These are phyloP conservation scores for Climacium dendroides DNA, from an alignment of 225 moss, liverwort and hornwort species.

Conservation along the genomic window DNA sequence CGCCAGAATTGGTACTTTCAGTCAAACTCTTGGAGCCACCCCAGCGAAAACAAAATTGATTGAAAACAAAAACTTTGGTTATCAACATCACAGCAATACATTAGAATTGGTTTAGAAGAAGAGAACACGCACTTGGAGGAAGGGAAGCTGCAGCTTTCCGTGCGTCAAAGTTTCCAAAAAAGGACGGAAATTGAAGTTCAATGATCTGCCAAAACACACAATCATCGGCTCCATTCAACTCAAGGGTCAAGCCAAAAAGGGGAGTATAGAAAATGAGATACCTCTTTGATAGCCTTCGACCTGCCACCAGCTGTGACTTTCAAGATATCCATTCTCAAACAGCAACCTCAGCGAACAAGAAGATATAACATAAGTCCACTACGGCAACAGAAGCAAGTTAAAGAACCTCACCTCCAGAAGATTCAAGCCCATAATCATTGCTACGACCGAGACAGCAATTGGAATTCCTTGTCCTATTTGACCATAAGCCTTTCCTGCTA, in stretches of 20 bases:
- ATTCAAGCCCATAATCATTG: slow-evolving; percentile 96
- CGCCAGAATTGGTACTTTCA: neutral
- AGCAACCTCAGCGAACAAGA: neutral
- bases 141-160: slow-evolving; percentile 82
- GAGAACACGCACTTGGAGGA: slow-evolving; percentile 53
- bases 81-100: neutral
- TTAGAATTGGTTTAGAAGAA: neutral
- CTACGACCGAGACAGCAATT: slow-evolving; percentile 79
- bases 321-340: neutral
- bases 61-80: neutral
- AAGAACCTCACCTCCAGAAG: slow-evolving; percentile 63
- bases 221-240: neutral
- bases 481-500: slow-evolving; percentile 97
- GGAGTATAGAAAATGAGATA: neutral
- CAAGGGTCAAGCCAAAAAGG: neutral
- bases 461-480: slow-evolving; percentile 95
- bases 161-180: slow-evolving; percentile 93
- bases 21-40: neutral
- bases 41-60: neutral
- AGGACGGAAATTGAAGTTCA: slow-evolving; percentile 84
- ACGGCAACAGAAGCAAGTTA: neutral
- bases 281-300: neutral
- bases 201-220: slow-evolving; percentile 53
- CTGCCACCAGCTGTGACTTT: neutral
- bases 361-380: neutral